These are phyloP conservation scores for Daldinia eschscholtzii DNA, from an alignment of 2,329 filamentous ascomycete species.

Conservation along the genomic window DNA sequence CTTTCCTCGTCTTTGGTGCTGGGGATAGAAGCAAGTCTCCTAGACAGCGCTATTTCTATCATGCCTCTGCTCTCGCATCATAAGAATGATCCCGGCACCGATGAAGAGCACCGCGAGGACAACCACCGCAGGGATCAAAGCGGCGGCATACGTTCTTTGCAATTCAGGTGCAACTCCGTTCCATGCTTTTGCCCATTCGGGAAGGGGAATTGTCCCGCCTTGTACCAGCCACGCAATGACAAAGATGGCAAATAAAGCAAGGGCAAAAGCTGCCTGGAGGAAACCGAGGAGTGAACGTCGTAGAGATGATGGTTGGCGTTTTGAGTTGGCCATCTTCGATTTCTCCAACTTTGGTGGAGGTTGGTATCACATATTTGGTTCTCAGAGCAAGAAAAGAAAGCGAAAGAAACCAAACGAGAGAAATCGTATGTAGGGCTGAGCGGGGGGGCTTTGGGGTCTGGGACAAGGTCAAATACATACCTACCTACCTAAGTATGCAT, in stretches of 20 bases:
- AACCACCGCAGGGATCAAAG: constrained; percentile 32
- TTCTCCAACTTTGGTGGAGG: background rate
- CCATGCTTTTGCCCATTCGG: constrained; percentile 40
- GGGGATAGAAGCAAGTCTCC: background rate
- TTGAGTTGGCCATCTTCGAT: constrained; percentile 19
- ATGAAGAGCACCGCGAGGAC: constrained; percentile 33
- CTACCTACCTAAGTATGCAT: background rate
- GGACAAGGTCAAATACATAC: constrained; percentile 21
- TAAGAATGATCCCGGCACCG: constrained; percentile 25
- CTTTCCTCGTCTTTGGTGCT: background rate
- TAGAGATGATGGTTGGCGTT: constrained; percentile 18
- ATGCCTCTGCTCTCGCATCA: constrained; percentile 29
- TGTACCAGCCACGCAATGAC: constrained; percentile 36
- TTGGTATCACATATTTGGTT: constrained; percentile 21
- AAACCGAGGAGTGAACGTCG: constrained; percentile 19
- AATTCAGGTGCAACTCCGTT: constrained; percentile 31
- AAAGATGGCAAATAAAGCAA: constrained; percentile 37
- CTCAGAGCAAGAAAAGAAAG: constrained; percentile 7
- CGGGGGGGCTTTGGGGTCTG: constrained; percentile 19
- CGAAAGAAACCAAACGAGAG: constrained; percentile 11
- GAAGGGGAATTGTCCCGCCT: constrained; percentile 27
- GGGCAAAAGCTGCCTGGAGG: constrained; percentile 34
- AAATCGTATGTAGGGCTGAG: constrained; percentile 34
- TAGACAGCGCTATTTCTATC: constrained; percentile 18
- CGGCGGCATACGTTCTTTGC: constrained; percentile 30